These are phyloP conservation scores for Tinospora cordifolia DNA, from an alignment of 164 flowering plant species.

Conservation along the genomic window DNA sequence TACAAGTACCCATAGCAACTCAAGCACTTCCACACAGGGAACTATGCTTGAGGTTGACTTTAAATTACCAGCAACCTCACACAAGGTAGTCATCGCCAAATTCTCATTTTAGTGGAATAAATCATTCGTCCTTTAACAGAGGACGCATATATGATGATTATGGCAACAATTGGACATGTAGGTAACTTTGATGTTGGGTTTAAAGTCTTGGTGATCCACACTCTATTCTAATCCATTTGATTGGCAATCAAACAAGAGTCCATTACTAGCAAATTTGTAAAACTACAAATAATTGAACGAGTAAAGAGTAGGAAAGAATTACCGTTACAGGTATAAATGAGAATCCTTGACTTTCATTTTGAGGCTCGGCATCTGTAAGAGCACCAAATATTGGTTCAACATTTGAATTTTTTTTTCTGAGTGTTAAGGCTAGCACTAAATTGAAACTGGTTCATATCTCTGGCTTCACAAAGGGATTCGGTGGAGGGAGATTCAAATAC, in stretches of 20 bases:
- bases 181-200: not conserved
- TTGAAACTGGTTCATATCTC: conserved; percentile 19
- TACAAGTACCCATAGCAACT: not conserved
- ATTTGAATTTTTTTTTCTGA: conserved; percentile 34
- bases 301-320: conserved; percentile 39
- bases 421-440: conserved; percentile 25
- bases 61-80: not conserved
- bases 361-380: conserved; percentile 26
- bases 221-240: conserved; percentile 24
- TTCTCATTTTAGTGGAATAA: not conserved
- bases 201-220: conserved; percentile 10
- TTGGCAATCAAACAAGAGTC: conserved; percentile 43
- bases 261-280: conserved; percentile 40
- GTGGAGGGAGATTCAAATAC: conserved; percentile 41
- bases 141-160: not conserved
- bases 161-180: not conserved
- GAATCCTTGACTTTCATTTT: conserved; percentile 3
- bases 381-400: conserved; percentile 22
- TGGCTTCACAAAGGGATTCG: conserved; percentile 25
- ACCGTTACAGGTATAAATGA: conserved; percentile 24
- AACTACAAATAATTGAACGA: not conserved
- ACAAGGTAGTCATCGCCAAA: not conserved
- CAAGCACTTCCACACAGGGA: not conserved
- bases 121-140: not conserved
- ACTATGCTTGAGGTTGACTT: not conserved